These are phyloP conservation scores for Pseudocercospora crystallina DNA, from an alignment of 2,329 filamentous ascomycete genomes.

Conservation along the genomic window DNA sequence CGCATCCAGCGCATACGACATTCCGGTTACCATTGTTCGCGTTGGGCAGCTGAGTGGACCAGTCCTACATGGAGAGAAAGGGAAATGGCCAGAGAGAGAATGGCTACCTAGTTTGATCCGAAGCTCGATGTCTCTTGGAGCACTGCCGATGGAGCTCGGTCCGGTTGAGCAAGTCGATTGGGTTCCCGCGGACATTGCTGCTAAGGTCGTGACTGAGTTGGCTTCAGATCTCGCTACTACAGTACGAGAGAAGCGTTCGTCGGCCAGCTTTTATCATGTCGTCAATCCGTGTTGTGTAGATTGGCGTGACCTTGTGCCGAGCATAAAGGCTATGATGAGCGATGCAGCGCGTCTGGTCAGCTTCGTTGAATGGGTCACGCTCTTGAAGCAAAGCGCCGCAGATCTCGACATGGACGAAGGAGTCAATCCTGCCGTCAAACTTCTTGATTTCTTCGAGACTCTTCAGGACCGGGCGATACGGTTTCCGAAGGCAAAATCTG, in stretches of 20 bases:
- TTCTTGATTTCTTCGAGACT: conserved; percentile 26
- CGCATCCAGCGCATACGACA: conserved; percentile 22
- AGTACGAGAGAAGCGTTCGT: too few species aligned
- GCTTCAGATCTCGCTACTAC: background rate
- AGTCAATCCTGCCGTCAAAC: conserved; percentile 23
- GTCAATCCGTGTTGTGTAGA: background rate
- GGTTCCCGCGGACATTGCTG: conserved; percentile 49
- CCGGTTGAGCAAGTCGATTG: conserved; percentile 51
- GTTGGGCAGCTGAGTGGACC: conserved; percentile 22
- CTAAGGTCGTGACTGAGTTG: conserved; percentile 5
- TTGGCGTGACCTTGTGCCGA: background rate
- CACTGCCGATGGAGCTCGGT: conserved; percentile 50
- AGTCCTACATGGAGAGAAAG: conserved; percentile 20
- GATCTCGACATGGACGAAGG: conserved; percentile 1
- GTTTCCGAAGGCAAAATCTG: conserved; percentile 12
- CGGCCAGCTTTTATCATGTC: conserved; percentile 4
- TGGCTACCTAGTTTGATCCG: conserved; percentile 53
- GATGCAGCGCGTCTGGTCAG: background rate
- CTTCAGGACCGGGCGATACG: conserved; percentile 11
- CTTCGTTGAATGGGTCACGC: conserved; percentile 4
- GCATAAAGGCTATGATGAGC: background rate
- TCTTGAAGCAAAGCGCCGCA: background rate
- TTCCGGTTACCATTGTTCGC: conserved; percentile 9
- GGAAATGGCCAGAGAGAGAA: conserved; percentile 58
- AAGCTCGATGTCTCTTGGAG: conserved; percentile 50